phyloP scores from a whole-genome alignment of 202 grass and related monocot species.

The Brachypodium distachyon region DNA sequence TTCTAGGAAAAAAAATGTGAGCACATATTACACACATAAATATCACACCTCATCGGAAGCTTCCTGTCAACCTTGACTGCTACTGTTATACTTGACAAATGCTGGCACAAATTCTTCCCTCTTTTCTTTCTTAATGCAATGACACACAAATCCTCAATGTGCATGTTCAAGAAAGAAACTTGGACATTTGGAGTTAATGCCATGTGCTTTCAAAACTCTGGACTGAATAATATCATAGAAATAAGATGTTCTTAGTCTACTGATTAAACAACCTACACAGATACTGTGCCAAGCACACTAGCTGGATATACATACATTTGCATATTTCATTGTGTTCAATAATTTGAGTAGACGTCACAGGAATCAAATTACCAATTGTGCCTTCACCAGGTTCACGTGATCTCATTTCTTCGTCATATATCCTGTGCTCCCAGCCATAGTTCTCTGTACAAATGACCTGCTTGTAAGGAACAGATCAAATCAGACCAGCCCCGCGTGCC shows the following conservation, averaged over 20 bases:
- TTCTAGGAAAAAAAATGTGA: no score
- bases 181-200: no score
- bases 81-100: conserved; percentile 5
- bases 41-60: not conserved
- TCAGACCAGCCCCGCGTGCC: no score
- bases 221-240: not conserved
- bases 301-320: not conserved
- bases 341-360: conserved; percentile 8
- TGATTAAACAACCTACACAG: not conserved
- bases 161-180: not conserved
- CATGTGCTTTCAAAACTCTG: no score
- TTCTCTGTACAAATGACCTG: no score
- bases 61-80: conserved; percentile 10
- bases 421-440: no score
- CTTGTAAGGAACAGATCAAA: no score
- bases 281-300: not conserved
- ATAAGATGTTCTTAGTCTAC: not conserved
- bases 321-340: not conserved
- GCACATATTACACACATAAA: no score
- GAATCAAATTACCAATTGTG: no score
- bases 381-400: no score
- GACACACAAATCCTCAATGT: not conserved
- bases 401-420: no score
- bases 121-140: not conserved
- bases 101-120: not conserved